Base-by-base conservation (phyloP, 2,329 filamentous ascomycete genomes). In the Fusarium oligoseptatum region DNA sequence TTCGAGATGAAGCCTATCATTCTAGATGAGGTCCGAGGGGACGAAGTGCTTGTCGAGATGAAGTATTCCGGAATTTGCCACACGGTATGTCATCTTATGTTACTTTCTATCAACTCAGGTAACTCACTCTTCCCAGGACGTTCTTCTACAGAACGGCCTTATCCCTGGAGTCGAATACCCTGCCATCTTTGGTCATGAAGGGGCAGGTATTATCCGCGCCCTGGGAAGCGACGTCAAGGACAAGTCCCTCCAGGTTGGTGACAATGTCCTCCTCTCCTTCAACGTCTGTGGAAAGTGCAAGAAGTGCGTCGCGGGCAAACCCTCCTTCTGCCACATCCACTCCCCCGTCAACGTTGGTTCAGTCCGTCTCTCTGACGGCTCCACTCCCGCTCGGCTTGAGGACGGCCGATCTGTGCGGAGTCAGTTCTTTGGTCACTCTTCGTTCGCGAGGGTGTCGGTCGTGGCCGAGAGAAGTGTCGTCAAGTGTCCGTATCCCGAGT, bases 41-140 rank as follows among this genome's bases (percentile, higher is more conserved):
- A 70, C 15, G 68, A 70, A 20, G 60, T 70, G 8, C 34, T 70
- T n/a, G 68, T 70, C 20, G 65, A 70, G 60, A 70, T 70, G 68
- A 70, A 70, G 37, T 70, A 67, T 32, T 70, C 64, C 7, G 68
- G 68, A 15, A 70, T 70, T 52, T 68, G 68, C 37, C 60, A 70
- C 55, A 61, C 68, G 14, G 60, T 57, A 17, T 29, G 60, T n/a
- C 32, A 32, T 32, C 17, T 7, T 12, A 22, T 14, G 14, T 20
- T 17, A 11, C 32, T 39, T 14, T 8, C 4, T 39, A 11, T 20
- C 1, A 10, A 52, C 15, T 32, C 6, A 2, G n/a, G 15, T 24
- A 8, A 50, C 58, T 67, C 17, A 68, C 27, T 24, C 7, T 14
- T 3, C 14, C 3, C 3, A 70, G 60, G 68, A 68, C 36, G 45